Base-by-base conservation (phyloP, 2,329 filamentous ascomycete genomes). In the Fusarium keratoplasticum region DNA sequence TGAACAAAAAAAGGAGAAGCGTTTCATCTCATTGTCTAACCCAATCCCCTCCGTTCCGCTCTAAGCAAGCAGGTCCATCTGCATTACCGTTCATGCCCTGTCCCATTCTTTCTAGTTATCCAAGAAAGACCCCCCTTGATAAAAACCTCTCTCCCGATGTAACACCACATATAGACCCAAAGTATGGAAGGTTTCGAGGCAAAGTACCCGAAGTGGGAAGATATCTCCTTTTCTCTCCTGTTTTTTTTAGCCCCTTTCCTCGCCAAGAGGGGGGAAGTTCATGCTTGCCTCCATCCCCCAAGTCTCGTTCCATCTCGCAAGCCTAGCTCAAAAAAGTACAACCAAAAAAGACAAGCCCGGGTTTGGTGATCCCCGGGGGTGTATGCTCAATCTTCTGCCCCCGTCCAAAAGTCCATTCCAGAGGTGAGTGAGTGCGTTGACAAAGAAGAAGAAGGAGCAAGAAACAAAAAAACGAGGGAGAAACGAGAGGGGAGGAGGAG, bases 91-190 rank as follows among this genome's bases (percentile, higher is more conserved):
- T 36, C 63, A n/a, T 36, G 29, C 54, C 55, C 14, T 35, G 29
- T 61, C 44, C 44, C 33, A 11, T 69, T 55, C 58, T 63, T 54
- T 64, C 58, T 73, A 52, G 25, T 29, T 69, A 73, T 66, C 27
- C 67, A 67, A 58, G 42, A 55, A 59, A 29, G 25, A 58, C 38
- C 64, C 44, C 29, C 57, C 16, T 47, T 55, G 31, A 20, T 20
- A 40, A 44, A 42, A 70, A 47, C 57, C 66, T 66, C 66, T 64
- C 40, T 74, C 60, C 76, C 75, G 73, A 76, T 40, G 74, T 78
- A 71, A 76, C 74, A 78, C 75, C 64, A 57, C 76, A 77, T 76
- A 62, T 42, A 70, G 66, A 62, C 66, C 61, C 55, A 72, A 66
- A 64, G 36, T 55, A n/a, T n/a, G n/a, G n/a, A 69, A 76, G 64